Percentiles rank a stretch among this genome's conserved stretches.
Evolutionary conservation across 2,329 filamentous ascomycete species (phyloP).

Genomic region (Claviceps citrina): DNA sequence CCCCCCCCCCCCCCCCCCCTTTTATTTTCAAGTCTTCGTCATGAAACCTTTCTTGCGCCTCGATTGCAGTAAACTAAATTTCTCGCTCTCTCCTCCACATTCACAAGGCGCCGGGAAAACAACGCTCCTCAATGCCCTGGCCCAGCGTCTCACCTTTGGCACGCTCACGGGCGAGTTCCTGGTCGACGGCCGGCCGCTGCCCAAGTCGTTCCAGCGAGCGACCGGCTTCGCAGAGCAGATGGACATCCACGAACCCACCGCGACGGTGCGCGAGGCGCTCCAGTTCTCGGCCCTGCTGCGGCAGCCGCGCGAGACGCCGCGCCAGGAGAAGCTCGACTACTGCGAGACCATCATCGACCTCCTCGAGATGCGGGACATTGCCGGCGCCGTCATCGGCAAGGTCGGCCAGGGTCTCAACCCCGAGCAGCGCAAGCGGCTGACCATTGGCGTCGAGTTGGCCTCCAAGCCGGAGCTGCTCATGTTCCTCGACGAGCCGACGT

Average conservation of each 20-base stretch:
- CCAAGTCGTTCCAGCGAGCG: slow-evolving; percentile 63
- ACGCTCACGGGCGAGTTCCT: slow-evolving; percentile 63
- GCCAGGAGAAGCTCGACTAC: slow-evolving; percentile 50
- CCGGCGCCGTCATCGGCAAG: slow-evolving; percentile 47
- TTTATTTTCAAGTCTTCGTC: too few species aligned
- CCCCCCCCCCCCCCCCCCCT: too few species aligned
- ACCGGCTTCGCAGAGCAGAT: slow-evolving; percentile 55
- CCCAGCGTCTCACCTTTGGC: slow-evolving; percentile 61
- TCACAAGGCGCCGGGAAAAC: slow-evolving; percentile 48
- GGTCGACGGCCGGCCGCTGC: slow-evolving; percentile 58
- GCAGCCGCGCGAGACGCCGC: slow-evolving; percentile 40
- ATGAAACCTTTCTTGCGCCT: too few species aligned
- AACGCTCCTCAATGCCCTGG: slow-evolving; percentile 57
- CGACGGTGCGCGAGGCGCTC: slow-evolving; percentile 51
- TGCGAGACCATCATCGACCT: slow-evolving; percentile 54
- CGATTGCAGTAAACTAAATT: too few species aligned
- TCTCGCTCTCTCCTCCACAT: too few species aligned
- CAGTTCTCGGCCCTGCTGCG: slow-evolving; percentile 50
- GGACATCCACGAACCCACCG: slow-evolving; percentile 50
- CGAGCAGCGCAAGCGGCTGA: slow-evolving; percentile 41
- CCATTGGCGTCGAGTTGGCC: slow-evolving; percentile 41
- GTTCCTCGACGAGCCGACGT: slow-evolving; percentile 49
- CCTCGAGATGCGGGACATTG: slow-evolving; percentile 52
- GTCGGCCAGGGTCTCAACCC: slow-evolving; percentile 44
- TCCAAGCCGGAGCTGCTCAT: slow-evolving; percentile 44